phyloP scores from a whole-genome alignment of 495 filamentous ascomycete species.

The Aspergillus nanangensis region DNA sequence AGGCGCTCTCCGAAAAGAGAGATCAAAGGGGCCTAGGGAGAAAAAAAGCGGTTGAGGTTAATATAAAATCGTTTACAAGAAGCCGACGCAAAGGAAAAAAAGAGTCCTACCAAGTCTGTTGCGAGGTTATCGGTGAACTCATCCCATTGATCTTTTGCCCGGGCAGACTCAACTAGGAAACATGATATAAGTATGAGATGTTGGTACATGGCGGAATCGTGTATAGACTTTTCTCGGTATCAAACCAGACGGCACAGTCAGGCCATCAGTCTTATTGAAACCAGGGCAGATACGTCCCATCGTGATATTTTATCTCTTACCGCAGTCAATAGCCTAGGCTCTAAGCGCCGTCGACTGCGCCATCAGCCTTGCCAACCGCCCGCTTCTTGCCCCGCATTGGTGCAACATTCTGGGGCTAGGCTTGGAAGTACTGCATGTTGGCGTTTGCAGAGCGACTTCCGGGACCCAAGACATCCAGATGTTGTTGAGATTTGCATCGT shows the following conservation, averaged over 20 bases:
- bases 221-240: no score
- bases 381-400: conserved; percentile 8
- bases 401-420: neutral
- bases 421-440: neutral
- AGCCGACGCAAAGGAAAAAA: neutral
- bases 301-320: neutral
- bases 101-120: conserved; percentile 35
- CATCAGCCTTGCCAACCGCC: conserved; percentile 5
- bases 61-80: no score
- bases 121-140: conserved; percentile 52
- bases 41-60: neutral
- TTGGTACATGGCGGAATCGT: conserved; percentile 10
- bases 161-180: conserved; percentile 15
- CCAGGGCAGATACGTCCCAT: neutral
- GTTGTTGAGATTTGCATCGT: no score
- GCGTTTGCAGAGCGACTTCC: conserved; percentile 1
- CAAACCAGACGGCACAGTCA: no score
- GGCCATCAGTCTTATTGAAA: conserved; percentile 1
- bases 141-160: conserved; percentile 31
- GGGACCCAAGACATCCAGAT: no score
- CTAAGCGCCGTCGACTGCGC: neutral
- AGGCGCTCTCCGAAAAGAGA: conserved; percentile 53
- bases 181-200: conserved; percentile 15
- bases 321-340: neutral
- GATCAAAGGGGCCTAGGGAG: conserved; percentile 40